A percentile compares a stretch with the other conserved stretches of the same genome.
Evolutionary conservation across 1,284 basidiomycete species (phyloP).

Genomic region (Puccinia triticina): DNA sequence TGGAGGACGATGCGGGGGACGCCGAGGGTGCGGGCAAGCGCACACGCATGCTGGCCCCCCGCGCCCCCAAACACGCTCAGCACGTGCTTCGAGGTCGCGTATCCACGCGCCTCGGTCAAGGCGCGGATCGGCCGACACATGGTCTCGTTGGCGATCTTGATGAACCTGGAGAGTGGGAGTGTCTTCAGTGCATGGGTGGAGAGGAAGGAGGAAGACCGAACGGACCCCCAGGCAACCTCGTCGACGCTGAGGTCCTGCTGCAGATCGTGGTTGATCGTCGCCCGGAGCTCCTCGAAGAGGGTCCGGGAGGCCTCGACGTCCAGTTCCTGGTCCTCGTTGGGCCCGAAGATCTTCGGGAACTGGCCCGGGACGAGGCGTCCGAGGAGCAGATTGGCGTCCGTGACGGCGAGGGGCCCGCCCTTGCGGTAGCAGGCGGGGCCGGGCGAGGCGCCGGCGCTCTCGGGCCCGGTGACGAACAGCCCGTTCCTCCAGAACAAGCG

Average conservation of each 20-base stretch:
- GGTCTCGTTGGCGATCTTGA: conserved; percentile 58
- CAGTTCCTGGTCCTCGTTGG: conserved; percentile 77
- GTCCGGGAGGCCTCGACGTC: conserved; percentile 70
- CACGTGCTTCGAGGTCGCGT: conserved; percentile 81
- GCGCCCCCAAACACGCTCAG: conserved; percentile 89
- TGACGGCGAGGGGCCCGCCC: conserved; percentile 80
- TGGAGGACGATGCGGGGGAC: conserved; percentile 84
- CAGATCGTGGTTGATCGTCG: conserved; percentile 70
- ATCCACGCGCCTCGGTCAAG: conserved; percentile 84
- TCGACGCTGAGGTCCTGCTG: conserved; percentile 67
- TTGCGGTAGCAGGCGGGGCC: conserved; percentile 78
- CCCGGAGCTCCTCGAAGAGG: conserved; percentile 70
- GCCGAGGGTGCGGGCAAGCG: conserved; percentile 76
- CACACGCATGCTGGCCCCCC: conserved; percentile 88
- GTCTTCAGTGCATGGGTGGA: conserved; percentile 45
- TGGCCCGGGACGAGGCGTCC: conserved; percentile 79
- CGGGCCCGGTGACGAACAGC: conserved; percentile 78
- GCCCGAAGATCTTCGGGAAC: conserved; percentile 74
- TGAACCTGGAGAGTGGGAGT: conserved; percentile 35
- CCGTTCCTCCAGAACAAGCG: conserved; percentile 79
- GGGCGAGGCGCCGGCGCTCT: conserved; percentile 80
- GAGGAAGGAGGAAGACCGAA: neutral
- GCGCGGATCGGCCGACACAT: conserved; percentile 92
- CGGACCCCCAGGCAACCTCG: conserved; percentile 78
- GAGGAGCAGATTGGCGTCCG: conserved; percentile 81